Base-by-base conservation (phyloP, 306 rosid genomes). In the Citrullus colocynthis region DNA sequence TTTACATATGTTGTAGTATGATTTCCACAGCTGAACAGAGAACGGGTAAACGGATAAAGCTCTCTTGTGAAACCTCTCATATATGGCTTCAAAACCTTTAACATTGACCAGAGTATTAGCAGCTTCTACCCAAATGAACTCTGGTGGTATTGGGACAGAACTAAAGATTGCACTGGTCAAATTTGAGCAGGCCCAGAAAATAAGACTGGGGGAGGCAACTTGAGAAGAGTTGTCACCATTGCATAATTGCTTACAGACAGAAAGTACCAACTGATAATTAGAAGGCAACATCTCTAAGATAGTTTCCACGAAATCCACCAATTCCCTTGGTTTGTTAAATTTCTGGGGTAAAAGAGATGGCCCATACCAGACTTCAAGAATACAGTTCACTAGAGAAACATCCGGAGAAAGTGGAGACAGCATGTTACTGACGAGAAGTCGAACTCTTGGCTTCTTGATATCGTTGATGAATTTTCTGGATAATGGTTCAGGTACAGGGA, bases 281-380 rank as follows among this genome's bases (percentile, higher is more conserved):
- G 89, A 85, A 79, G 98, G 97, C 67, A 82, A 85, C 63, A 80
- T 88, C 80, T 88, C 91, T 88, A 92, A 82, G 83, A 89, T 82
- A 60, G 84, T 84, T 88, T 95, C 98, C 32, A 90, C 93, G 80
- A 92, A 92, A 89, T 95, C 96, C 80, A 95, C 97, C 89, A 92
- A 61, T 80, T 82, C 61, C 83, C 86, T 90, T 58, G 88, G 87
- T 57, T 90, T 89, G 69, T 81, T 79, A 21, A 76, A 79, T 74
- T 86, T 82, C 58, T 84, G 78, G 39, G 93, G 93, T 77, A 92
- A 54, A 80, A 92, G 97, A 79, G 96, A 85, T 20, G 92, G 87
- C 84, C 90, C 98, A 80, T 77, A 87, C 96, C 92, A 92, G 42
- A 84, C 90, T 82, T 92, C 88, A 81, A 90, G 96, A 77, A 85